A percentile compares a stretch with the other conserved stretches of the same genome.
Evolutionary conservation across 2,329 filamentous ascomycete genomes (phyloP).

Genomic region (Emmonsia crescens): DNA sequence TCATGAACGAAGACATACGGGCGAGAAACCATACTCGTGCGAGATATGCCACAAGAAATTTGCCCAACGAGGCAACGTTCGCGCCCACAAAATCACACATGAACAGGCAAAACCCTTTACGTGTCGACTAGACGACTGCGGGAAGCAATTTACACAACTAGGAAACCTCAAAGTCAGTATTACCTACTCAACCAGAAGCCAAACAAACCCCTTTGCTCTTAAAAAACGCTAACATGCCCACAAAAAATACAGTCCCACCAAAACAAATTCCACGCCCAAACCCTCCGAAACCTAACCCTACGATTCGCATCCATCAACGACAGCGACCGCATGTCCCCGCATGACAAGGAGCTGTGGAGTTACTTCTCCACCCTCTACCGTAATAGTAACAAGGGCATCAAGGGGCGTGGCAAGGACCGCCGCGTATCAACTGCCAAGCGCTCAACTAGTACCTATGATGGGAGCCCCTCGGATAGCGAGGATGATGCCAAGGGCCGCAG

Average conservation of each 20-base stretch:
- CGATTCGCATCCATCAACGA: conserved; percentile 58
- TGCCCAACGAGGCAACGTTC: conserved; percentile 74
- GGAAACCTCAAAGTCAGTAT: conserved; percentile 73
- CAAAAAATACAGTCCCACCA: conserved; percentile 58
- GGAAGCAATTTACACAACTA: conserved; percentile 78
- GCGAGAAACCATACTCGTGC: conserved; percentile 74
- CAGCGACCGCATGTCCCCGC: conserved; percentile 50
- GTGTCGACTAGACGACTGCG: conserved; percentile 72
- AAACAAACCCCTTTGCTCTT: background rate
- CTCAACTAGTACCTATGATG: background rate
- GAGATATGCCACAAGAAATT: conserved; percentile 71
- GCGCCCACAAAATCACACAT: conserved; percentile 74
- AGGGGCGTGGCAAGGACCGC: conserved; percentile 80
- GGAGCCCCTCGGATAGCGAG: conserved; percentile 1
- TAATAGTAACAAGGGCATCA: conserved; percentile 97
- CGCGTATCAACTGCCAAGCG: conserved; percentile 22
- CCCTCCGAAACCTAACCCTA: conserved; percentile 56
- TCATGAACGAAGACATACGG: conserved; percentile 77
- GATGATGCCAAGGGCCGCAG: conserved; percentile 4
- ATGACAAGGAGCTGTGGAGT: conserved; percentile 67
- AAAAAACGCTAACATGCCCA: conserved; percentile 7
- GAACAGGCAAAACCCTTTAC: conserved; percentile 64
- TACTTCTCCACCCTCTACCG: conserved; percentile 88
- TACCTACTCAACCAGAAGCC: background rate
- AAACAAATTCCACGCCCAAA: conserved; percentile 81